These are phyloP conservation scores for Russula abietina DNA, from an alignment of 768 basidiomycete genomes.

Conservation along the genomic window DNA sequence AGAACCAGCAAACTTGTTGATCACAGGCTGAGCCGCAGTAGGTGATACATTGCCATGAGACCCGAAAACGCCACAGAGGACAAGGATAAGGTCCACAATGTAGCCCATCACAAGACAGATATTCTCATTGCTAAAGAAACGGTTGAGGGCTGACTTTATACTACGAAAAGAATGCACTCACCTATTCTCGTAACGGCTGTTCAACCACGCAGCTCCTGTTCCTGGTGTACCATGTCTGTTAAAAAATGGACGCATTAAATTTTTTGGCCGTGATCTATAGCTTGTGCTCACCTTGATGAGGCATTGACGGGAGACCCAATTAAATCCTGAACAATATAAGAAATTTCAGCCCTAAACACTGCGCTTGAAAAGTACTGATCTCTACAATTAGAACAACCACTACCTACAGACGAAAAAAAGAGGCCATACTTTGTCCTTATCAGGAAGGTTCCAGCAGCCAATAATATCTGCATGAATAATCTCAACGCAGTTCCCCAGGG, in stretches of 20 bases:
- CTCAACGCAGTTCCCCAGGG: background rate
- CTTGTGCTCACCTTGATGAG: background rate
- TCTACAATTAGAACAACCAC: background rate
- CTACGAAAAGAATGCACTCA: background rate
- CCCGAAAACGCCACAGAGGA: background rate
- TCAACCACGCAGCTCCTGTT: background rate
- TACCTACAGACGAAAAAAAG: background rate
- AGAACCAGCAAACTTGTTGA: background rate
- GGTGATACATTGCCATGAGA: background rate
- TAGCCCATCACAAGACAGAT: slow-evolving; percentile 3
- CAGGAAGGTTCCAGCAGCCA: slow-evolving; percentile 7
- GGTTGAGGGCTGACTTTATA: background rate
- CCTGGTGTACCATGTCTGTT: background rate
- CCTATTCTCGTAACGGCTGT: background rate
- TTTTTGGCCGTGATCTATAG: background rate
- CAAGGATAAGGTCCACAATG: slow-evolving; percentile 6
- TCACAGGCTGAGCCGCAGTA: background rate
- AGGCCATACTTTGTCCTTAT: background rate
- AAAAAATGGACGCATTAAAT: background rate
- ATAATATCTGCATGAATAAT: slow-evolving; percentile 9
- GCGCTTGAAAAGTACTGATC: slow-evolving; percentile 7
- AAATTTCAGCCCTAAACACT: background rate
- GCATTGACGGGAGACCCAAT: too few relatives aligned
- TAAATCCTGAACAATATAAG: background rate
- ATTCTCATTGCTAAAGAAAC: slow-evolving; percentile 1